Conservation (phyloP, 108 stramenopile species). For the Skeletonema menzelii region DNA sequence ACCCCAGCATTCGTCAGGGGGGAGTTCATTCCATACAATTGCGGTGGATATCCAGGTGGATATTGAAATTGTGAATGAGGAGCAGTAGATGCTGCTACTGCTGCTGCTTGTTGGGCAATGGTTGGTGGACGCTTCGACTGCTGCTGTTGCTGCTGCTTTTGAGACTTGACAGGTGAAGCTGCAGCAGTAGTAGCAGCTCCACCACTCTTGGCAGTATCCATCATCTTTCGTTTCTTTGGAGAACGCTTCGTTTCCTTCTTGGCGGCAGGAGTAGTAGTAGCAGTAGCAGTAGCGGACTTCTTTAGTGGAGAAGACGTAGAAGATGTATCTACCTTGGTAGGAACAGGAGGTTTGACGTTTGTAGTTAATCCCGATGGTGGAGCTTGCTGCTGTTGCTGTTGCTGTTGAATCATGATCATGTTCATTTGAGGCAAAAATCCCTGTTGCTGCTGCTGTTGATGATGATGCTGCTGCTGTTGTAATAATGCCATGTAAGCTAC, state of each 20-base stretch:
- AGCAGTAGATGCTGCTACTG: neutral
- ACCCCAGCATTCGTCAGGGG: neutral
- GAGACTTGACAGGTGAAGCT: neutral
- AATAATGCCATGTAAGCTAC: neutral
- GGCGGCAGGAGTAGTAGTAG: neutral
- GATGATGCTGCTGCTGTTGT: constrained; percentile 1
- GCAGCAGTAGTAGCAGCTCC: neutral
- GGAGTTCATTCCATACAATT: neutral
- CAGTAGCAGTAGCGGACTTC: neutral
- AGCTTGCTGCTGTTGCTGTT: neutral
- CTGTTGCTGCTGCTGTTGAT: constrained; percentile 2
- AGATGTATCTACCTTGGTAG: neutral
- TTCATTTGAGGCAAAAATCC: neutral
- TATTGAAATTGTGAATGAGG: neutral
- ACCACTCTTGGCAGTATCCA: neutral
- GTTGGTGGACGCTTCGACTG: neutral
- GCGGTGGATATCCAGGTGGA: neutral
- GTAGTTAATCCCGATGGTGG: neutral
- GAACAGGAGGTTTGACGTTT: neutral
- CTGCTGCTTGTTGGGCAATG: neutral
- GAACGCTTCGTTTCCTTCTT: constrained; percentile 8
- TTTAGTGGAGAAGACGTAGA: neutral
- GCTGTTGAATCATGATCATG: neutral
- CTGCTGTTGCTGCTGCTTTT: constrained; percentile 1
- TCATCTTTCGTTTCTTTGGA: constrained; percentile 3